Percentiles rank a stretch among this genome's conserved stretches.
Conservation (phyloP, 1,284 basidiomycete genomes). For the Cryptococcus sp. region DNA sequence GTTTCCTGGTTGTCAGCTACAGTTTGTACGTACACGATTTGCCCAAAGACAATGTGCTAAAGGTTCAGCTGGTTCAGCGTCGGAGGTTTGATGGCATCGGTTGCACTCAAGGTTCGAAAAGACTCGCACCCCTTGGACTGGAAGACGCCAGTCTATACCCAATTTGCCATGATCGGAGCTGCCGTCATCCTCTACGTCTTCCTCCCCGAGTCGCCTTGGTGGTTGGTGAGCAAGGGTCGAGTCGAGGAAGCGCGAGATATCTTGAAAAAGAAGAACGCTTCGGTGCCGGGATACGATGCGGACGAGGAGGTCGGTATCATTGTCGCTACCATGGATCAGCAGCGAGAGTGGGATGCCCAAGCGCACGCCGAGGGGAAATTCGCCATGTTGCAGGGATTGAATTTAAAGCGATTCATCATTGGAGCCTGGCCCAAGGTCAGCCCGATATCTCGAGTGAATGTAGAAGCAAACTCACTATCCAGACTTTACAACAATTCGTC, state of each 20-base stretch:
- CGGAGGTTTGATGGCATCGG: not conserved
- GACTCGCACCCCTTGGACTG: not conserved
- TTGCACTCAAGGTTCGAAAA: not conserved
- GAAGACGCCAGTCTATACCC: not conserved
- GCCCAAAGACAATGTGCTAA: too few relatives aligned
- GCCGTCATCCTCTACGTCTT: conserved; percentile 14
- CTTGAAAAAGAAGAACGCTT: conserved; percentile 15
- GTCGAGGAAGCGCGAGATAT: conserved; percentile 14
- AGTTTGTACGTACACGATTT: not conserved
- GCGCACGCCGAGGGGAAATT: not conserved
- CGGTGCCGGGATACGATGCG: conserved; percentile 23
- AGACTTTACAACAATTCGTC: conserved; percentile 10
- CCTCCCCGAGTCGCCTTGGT: conserved; percentile 23
- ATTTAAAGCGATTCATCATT: conserved; percentile 9
- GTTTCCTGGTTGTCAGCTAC: conserved; percentile 5
- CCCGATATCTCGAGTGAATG: too few relatives aligned
- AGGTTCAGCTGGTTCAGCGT: not conserved
- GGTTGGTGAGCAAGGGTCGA: conserved; percentile 14
- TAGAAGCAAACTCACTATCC: too few relatives aligned
- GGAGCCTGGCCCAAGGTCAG: conserved; percentile 13
- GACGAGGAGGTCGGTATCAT: conserved; percentile 24
- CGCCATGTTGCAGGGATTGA: conserved; percentile 10
- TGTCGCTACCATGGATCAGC: conserved; percentile 20
- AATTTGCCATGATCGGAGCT: conserved; percentile 7
- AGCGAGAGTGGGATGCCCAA: conserved; percentile 2